Base-by-base conservation (phyloP, 306 rosid species). In the Alnus glutinosa region DNA sequence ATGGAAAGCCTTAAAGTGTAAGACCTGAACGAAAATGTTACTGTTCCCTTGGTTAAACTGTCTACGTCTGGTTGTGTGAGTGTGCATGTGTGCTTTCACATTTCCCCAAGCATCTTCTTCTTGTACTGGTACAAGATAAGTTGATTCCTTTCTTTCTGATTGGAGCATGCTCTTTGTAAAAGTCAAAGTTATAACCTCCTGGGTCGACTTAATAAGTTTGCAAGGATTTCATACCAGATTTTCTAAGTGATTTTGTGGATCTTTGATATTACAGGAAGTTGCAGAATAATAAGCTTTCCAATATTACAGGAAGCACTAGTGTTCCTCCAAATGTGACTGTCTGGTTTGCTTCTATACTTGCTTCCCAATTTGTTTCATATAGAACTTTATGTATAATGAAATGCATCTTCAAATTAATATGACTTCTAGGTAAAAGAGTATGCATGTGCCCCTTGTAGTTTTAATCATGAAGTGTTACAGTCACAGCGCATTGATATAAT, bases 251-350 rank as follows among this genome's bases (percentile, higher is more conserved):
- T 71, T 19, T 67, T 81, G 16, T 82, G 76, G 74, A 81, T 78
- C 64, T 75, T 78, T 66, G 28, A 78, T 79, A 59, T 73, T 87
- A 80, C 86, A 96, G 99, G 89, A 91, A 96, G 69, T 82, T 96
- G 87, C 92, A 89, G 87, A 88, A 93, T 79, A 96, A 96, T 70
- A 2, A 39, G 5, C 73, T 96, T 80, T 62, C 89, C 69, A 48
- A 67, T 80, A 82, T 96, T 83, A 63, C 82, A 50, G 98, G 94
- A 86, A 90, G 77, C 62, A 85, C 55, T 5, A 28, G 34, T 76
- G 73, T 88, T 78, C 98, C 90, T 77, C 83, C 62, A 46, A 93
- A 96, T 81, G 92, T 93, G 85, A 82, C 98, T 3, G 85, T 96
- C 81, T 75, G 88, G 99, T 96, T 82, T 52, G 88, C 30, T 85